Conservation (phyloP, 139 green algal species). For the Monoraphidium neglectum region DNA sequence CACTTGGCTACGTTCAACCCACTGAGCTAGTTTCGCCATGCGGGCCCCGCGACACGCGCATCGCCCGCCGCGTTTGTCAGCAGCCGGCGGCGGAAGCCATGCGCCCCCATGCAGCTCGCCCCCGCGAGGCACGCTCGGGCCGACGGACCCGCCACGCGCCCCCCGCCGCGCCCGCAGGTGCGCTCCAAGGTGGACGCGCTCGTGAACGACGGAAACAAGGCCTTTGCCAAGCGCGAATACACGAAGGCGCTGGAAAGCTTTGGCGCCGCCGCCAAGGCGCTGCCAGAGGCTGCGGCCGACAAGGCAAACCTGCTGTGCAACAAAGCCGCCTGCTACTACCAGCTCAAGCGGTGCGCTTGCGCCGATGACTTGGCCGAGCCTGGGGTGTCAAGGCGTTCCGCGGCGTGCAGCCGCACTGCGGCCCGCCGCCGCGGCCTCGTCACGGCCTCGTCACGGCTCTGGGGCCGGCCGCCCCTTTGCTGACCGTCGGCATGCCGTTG, state of each 20-base stretch:
- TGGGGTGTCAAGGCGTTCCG: too few species aligned
- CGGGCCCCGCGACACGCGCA: too few species aligned
- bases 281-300: slow-evolving; percentile 52
- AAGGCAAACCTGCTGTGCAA: slow-evolving; percentile 72
- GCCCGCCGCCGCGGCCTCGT: background rate
- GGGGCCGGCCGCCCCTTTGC: background rate
- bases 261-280: slow-evolving; percentile 67
- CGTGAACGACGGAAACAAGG: slow-evolving; percentile 68
- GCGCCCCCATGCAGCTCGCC: too few species aligned
- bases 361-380: background rate
- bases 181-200: slow-evolving; percentile 42
- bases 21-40: too few species aligned
- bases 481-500: background rate
- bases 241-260: slow-evolving; percentile 71
- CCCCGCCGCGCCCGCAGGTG: too few species aligned
- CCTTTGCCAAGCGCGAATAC: slow-evolving; percentile 78
- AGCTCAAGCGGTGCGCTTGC: slow-evolving; percentile 57
- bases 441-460: background rate
- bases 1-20: too few species aligned
- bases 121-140: too few species aligned
- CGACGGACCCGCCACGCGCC: too few species aligned
- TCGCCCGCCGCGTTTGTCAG: too few species aligned
- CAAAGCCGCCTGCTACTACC: slow-evolving; percentile 81
- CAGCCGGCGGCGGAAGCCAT: too few species aligned
- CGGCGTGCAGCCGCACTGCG: too few species aligned